phyloP scores from a whole-genome alignment of 2,329 filamentous ascomycete genomes.

The Cladosporium velox region DNA sequence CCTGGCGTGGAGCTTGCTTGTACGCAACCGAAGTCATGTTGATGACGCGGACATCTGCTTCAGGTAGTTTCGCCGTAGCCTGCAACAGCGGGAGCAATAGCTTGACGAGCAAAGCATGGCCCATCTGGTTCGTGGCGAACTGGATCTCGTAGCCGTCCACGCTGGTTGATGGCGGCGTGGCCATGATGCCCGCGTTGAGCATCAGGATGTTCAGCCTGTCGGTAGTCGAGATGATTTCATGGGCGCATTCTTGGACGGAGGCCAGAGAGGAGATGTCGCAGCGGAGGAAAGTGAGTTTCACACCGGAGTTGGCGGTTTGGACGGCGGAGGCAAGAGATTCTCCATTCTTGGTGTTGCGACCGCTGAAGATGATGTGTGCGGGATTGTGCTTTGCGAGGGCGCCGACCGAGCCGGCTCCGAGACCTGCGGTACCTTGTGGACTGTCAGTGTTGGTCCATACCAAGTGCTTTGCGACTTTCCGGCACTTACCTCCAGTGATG shows the following conservation, averaged over 20 bases:
- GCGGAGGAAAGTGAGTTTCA: constrained; percentile 43
- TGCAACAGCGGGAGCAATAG: constrained; percentile 33
- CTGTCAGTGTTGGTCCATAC: background rate
- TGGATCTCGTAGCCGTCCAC: constrained; percentile 38
- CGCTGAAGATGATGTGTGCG: constrained; percentile 57
- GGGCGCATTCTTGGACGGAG: constrained; percentile 29
- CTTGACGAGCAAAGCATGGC: constrained; percentile 38
- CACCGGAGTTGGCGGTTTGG: constrained; percentile 33
- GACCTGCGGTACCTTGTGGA: constrained; percentile 27
- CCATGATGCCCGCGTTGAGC: constrained; percentile 37
- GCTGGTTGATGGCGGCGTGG: constrained; percentile 26
- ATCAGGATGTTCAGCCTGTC: constrained; percentile 36
- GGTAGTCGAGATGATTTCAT: constrained; percentile 24
- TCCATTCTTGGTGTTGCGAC: constrained; percentile 47
- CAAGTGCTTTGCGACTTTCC: too few relatives aligned
- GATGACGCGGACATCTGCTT: constrained; percentile 34
- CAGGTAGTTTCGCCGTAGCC: constrained; percentile 28
- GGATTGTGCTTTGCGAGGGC: constrained; percentile 54
- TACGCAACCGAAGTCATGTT: constrained; percentile 35
- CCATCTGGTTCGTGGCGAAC: constrained; percentile 40
- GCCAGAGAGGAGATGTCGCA: constrained; percentile 33
- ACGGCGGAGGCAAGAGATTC: constrained; percentile 48
- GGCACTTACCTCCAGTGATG: constrained; percentile 9
- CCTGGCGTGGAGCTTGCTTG: constrained; percentile 22
- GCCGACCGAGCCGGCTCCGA: constrained; percentile 43